A percentile compares a stretch with the other conserved stretches of the same genome.
Conservation (phyloP, 768 basidiomycete genomes). For the Russula emetica region DNA sequence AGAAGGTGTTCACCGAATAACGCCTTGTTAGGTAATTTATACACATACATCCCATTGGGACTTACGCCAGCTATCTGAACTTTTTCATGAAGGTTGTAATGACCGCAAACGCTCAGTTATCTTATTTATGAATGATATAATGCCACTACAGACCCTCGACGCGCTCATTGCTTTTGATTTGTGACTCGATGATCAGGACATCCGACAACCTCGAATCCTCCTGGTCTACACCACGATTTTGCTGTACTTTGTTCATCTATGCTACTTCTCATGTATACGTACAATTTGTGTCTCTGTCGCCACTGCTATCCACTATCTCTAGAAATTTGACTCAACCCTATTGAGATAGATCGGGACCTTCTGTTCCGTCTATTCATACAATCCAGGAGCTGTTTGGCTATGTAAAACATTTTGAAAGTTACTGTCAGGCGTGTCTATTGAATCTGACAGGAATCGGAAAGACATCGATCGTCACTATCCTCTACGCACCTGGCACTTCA, state of each 20-base stretch:
- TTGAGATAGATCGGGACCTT: not conserved
- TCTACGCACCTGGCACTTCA: not conserved
- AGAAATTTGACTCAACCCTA: not conserved
- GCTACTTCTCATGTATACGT: slow-evolving; percentile 12
- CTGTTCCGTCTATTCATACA: not conserved
- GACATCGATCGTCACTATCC: not conserved
- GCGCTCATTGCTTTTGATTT: not conserved
- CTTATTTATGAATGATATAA: slow-evolving; percentile 10
- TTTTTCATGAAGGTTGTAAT: slow-evolving; percentile 9
- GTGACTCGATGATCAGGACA: not conserved
- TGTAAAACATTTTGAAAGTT: not conserved
- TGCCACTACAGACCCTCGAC: not conserved
- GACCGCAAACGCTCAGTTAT: slow-evolving; percentile 7
- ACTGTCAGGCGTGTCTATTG: not conserved
- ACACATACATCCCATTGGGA: not conserved
- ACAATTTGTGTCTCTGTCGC: slow-evolving; percentile 2
- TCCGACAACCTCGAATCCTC: not conserved
- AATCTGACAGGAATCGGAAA: not conserved
- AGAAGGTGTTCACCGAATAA: not conserved
- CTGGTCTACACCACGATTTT: slow-evolving; percentile 6
- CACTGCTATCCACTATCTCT: not conserved
- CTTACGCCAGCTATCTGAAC: slow-evolving; percentile 8
- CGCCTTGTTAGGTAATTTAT: slow-evolving; percentile 18
- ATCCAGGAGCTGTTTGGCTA: not conserved
- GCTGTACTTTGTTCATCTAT: slow-evolving; percentile 12